Evolutionary conservation across 2,329 filamentous ascomycete genomes (phyloP), one percentile per base, ranked within the genome.

Genomic region (Fusarium sp.): DNA sequence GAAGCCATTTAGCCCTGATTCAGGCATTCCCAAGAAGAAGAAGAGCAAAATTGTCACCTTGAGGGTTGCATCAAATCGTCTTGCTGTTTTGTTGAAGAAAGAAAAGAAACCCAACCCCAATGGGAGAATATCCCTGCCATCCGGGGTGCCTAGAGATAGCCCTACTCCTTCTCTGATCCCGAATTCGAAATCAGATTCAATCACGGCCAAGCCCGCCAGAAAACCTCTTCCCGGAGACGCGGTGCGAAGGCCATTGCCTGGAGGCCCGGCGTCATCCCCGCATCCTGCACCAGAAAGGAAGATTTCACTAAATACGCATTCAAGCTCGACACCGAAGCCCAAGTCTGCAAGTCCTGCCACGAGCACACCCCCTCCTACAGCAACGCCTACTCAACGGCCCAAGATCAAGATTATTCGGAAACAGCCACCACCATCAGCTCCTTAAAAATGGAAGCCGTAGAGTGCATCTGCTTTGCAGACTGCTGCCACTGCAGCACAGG

Each of bases 381-480:
- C 69, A 17, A 59, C 72, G 8, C 63, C 74, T 15, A 55, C 68
- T 18, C 74, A 75, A 26, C 72, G 79, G 30, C 78, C 79, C 4
- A 82, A 82, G 69, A 82, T 82, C 27, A 82, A 82, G 49, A 78
- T 82, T 44, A 77, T 81, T n/a, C 76, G 79, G 48, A 82, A 81
- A 60, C 76, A 79, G 27, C 70, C 70, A 26, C 71, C 75, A 35
- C 75, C 74, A 18, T 55, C 77, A 27, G 67, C 75, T 48, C 53
- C 75, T 54, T 78, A 73, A 64, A 62, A 62, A 57, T 18, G 23
- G 50, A 53, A 60, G 37, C n/a, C 32, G 35, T 26, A 35, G 37
- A 23, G 42, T 44, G 3, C 32, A 48, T 49, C 15, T 17, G 7
- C 37, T 27, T 26, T 9, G 23, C 23, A 26, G 26, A n/a, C 17